A percentile compares a stretch with the other conserved stretches of the same genome.
phyloP scores from a whole-genome alignment of 2,329 filamentous ascomycete genomes.

The Clarireedia homoeocarpa region DNA sequence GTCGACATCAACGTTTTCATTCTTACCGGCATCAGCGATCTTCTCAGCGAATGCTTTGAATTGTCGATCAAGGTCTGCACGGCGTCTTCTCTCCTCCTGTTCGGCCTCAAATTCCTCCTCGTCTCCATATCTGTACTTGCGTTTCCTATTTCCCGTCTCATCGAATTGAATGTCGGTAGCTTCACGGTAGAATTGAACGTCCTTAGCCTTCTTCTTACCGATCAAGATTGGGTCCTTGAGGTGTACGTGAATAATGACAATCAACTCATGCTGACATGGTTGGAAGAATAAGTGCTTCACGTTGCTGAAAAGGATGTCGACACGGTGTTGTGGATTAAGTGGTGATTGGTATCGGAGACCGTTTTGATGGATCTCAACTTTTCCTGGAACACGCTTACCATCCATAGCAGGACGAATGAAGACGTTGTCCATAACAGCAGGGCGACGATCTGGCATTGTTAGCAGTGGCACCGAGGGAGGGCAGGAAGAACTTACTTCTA shows the following conservation, averaged over 20 bases:
- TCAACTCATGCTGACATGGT: constrained; percentile 89
- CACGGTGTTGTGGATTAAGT: constrained; percentile 69
- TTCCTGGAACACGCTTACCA: constrained; percentile 91
- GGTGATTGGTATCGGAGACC: constrained; percentile 91
- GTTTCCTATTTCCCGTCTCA: constrained; percentile 94
- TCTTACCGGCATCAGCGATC: constrained; percentile 90
- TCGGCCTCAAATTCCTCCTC: constrained; percentile 99
- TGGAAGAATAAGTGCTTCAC: constrained; percentile 99
- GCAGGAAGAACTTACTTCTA: constrained; percentile 55
- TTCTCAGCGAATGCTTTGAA: constrained; percentile 97
- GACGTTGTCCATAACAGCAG: constrained; percentile 83
- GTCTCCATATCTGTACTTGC: constrained; percentile 94
- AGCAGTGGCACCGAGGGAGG: not conserved
- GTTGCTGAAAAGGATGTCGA: constrained; percentile 96
- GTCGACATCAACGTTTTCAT: constrained; percentile 85
- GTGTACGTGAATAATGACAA: constrained; percentile 97
- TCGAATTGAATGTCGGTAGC: constrained; percentile 98
- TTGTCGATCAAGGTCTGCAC: constrained; percentile 86
- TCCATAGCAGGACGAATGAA: constrained; percentile 94
- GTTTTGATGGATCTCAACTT: constrained; percentile 96
- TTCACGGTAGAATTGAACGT: constrained; percentile 96
- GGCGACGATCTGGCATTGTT: constrained; percentile 66
- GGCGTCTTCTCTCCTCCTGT: constrained; percentile 86
- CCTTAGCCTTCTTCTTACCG: constrained; percentile 96
- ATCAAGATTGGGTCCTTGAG: constrained; percentile 97